These are phyloP conservation scores for Neostapfia colusana DNA, from an alignment of 176 grass and related monocot species.

Conservation along the genomic window DNA sequence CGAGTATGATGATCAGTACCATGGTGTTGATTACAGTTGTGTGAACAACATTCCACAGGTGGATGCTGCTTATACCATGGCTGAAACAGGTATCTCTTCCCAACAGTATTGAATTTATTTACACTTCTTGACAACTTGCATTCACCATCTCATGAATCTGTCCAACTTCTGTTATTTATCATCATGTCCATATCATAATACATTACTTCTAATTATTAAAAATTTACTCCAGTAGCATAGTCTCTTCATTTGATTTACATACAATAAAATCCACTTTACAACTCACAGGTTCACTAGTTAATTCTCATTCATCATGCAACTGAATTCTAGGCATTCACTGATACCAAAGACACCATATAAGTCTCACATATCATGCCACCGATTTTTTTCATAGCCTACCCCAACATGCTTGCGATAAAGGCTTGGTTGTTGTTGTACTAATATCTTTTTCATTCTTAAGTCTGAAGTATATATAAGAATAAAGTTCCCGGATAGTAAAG, in stretches of 20 bases:
- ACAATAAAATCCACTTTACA: neutral
- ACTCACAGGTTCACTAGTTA: neutral
- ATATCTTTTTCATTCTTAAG: neutral
- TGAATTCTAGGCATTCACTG: too few relatives aligned
- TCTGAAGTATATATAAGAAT: neutral
- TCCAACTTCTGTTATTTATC: neutral
- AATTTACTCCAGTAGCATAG: neutral
- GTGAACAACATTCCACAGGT: constrained; percentile 35
- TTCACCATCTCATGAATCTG: neutral
- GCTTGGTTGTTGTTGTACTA: too few relatives aligned
- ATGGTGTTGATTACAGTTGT: constrained; percentile 27
- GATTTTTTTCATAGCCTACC: too few relatives aligned
- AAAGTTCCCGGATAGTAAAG: too few relatives aligned
- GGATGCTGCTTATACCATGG: constrained; percentile 42
- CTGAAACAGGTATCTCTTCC: constrained; percentile 43
- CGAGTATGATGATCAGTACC: constrained; percentile 54
- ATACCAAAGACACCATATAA: neutral
- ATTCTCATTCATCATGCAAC: too few relatives aligned
- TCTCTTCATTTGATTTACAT: neutral
- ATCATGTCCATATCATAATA: neutral
- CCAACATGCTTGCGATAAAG: too few relatives aligned
- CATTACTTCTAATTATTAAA: neutral
- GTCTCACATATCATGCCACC: neutral
- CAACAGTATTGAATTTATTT: neutral
- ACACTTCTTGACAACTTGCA: neutral